Evolutionary conservation across 257 asterid species (phyloP).

Genomic region (Catharanthus roseus): DNA sequence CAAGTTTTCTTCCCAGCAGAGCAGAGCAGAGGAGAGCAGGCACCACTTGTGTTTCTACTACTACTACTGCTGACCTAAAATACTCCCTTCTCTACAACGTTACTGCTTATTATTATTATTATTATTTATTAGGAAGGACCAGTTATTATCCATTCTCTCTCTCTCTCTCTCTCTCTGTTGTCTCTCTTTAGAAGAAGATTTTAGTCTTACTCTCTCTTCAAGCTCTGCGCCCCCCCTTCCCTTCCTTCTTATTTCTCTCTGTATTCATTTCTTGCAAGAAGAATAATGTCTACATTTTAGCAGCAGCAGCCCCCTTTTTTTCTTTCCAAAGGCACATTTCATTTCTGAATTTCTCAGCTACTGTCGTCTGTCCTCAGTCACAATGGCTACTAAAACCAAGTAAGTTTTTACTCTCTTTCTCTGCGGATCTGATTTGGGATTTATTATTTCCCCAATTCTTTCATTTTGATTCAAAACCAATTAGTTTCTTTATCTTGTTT

Average conservation of each 20-base stretch:
- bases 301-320: constrained; percentile 5
- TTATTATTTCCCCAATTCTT: not conserved
- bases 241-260: not conserved
- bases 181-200: no score
- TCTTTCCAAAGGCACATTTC: no score
- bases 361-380: constrained; percentile 3
- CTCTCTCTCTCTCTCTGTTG: no score
- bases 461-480: no score
- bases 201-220: no score
- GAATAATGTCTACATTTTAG: constrained; percentile 16
- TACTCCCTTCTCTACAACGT: not conserved
- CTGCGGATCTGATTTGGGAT: constrained; percentile 28
- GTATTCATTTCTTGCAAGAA: not conserved
- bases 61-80: no score
- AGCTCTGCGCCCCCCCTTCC: no score
- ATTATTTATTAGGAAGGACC: no score
- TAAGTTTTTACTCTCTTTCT: constrained; percentile 34
- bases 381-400: constrained; percentile 79
- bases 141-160: not conserved
- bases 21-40: no score
- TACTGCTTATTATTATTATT: not conserved
- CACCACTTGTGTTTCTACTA: no score
- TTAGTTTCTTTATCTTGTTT: no score
- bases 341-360: constrained; percentile 3
- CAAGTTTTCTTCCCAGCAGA: no score